Conservation (phyloP, 768 basidiomycete species). For the Rickenella mellea region DNA sequence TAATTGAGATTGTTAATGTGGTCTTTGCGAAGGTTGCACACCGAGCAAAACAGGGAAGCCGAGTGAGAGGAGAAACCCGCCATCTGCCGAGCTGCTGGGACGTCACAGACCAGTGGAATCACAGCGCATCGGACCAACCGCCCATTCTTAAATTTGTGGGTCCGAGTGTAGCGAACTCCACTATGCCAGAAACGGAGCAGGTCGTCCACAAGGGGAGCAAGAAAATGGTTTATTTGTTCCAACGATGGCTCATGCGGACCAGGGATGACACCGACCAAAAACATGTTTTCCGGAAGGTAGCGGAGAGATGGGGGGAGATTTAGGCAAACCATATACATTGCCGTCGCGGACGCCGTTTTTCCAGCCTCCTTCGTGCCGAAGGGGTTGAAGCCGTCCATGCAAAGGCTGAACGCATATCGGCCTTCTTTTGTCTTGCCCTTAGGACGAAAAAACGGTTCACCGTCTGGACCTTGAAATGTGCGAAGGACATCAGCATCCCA, state of each 20-base stretch:
- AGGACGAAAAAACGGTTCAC: conserved; percentile 3
- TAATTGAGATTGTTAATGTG: conserved; percentile 20
- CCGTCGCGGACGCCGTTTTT: conserved; percentile 14
- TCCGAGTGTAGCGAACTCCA: conserved; percentile 21
- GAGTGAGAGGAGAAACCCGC: conserved; percentile 18
- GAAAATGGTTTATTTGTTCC: conserved; percentile 25
- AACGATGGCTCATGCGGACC: conserved; percentile 27
- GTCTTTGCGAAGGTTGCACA: conserved; percentile 12
- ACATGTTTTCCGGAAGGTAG: conserved; percentile 31
- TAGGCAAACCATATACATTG: conserved; percentile 23
- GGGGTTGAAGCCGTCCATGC: conserved; percentile 29
- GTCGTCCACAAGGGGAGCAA: conserved; percentile 29
- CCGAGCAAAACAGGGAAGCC: conserved; percentile 15
- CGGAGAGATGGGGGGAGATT: conserved; percentile 26
- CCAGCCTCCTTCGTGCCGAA: conserved; percentile 20
- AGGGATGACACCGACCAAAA: conserved; percentile 30
- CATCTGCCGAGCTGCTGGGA: conserved; percentile 23
- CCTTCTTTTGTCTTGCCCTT: conserved; percentile 7
- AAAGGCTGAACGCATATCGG: conserved; percentile 20
- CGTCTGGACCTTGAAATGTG: conserved; percentile 2
- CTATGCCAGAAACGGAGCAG: conserved; percentile 22
- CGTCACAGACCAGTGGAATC: conserved; percentile 25
- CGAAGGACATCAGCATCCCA: conserved; percentile 3
- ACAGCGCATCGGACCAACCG: conserved; percentile 19
- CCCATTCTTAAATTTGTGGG: conserved; percentile 14